Evolutionary conservation across 2,329 filamentous ascomycete species (phyloP).

Genomic region (Aureobasidium sp.): DNA sequence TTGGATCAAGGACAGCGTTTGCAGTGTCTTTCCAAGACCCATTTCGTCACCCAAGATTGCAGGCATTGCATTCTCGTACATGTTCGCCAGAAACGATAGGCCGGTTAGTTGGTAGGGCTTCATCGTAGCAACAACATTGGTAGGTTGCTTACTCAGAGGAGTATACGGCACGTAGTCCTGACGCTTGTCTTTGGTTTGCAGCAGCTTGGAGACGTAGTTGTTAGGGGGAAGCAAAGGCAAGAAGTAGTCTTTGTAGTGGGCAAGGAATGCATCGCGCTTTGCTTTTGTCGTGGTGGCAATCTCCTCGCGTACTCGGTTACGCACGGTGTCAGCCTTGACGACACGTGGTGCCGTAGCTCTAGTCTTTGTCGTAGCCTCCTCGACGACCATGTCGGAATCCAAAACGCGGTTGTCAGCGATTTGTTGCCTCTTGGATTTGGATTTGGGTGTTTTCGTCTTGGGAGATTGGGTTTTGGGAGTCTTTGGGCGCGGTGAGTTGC

Average conservation of each 20-base stretch:
- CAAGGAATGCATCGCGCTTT: conserved; percentile 39
- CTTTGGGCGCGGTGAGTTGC: conserved; percentile 13
- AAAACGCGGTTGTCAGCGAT: conserved; percentile 8
- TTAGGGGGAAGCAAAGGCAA: conserved; percentile 37
- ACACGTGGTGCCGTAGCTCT: not conserved
- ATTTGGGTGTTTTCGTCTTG: not conserved
- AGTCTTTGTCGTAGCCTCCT: not conserved
- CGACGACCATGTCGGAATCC: not conserved
- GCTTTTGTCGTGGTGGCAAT: conserved; percentile 35
- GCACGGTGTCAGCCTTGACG: conserved; percentile 31
- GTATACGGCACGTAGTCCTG: conserved; percentile 29
- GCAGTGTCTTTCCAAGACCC: conserved; percentile 44
- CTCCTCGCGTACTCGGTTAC: conserved; percentile 32
- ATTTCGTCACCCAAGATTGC: conserved; percentile 44
- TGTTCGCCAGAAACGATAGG: conserved; percentile 41
- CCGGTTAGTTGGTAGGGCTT: conserved; percentile 46
- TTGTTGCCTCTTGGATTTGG: conserved; percentile 15
- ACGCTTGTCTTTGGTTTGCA: conserved; percentile 15
- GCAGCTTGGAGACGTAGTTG: conserved; percentile 37
- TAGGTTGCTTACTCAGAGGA: conserved; percentile 34
- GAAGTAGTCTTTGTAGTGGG: conserved; percentile 39
- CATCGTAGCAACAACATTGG: conserved; percentile 41
- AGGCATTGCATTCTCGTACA: conserved; percentile 38
- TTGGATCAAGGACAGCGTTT: conserved; percentile 43
- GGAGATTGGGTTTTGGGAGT: not conserved